These are phyloP conservation scores for Coemansia sp. DNA, from an alignment of 192 early-diverging fungal genomes.

Conservation along the genomic window DNA sequence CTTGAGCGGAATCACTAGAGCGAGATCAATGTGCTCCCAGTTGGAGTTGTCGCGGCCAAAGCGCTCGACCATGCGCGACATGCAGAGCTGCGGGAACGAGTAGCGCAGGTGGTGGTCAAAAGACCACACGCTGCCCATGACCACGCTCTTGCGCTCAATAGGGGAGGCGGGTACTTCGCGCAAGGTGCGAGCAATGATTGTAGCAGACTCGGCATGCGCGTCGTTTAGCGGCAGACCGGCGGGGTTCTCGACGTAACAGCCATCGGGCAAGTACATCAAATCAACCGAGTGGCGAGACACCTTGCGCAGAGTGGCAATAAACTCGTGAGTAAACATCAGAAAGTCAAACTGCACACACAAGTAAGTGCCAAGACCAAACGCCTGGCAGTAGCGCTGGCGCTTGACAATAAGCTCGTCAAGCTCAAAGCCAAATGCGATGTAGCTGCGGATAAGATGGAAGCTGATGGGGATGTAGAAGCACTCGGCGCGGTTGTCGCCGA, in stretches of 20 bases:
- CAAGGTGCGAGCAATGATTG: not conserved
- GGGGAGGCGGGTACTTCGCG: slow-evolving; percentile 69
- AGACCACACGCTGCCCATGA: slow-evolving; percentile 90
- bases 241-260: slow-evolving; percentile 13
- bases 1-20: too few species aligned
- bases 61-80: slow-evolving; percentile 81
- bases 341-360: slow-evolving; percentile 88
- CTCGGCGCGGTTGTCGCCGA: slow-evolving; percentile 88
- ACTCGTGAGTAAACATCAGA: slow-evolving; percentile 92
- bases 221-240: too few species aligned
- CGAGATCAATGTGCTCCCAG: slow-evolving; percentile 72
- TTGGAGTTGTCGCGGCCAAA: slow-evolving; percentile 77
- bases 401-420: slow-evolving; percentile 87
- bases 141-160: slow-evolving; percentile 76
- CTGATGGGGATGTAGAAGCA: slow-evolving; percentile 86
- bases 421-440: slow-evolving; percentile 80
- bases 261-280: slow-evolving; percentile 42
- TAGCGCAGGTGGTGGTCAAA: slow-evolving; percentile 56
- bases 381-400: slow-evolving; percentile 81
- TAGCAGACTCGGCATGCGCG: not conserved
- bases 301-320: slow-evolving; percentile 77
- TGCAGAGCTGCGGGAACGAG: slow-evolving; percentile 64
- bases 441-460: slow-evolving; percentile 76
- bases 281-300: slow-evolving; percentile 54
- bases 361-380: slow-evolving; percentile 82